Base-by-base conservation (phyloP, 2,329 filamentous ascomycete species). In the Hypocreales sp. region DNA sequence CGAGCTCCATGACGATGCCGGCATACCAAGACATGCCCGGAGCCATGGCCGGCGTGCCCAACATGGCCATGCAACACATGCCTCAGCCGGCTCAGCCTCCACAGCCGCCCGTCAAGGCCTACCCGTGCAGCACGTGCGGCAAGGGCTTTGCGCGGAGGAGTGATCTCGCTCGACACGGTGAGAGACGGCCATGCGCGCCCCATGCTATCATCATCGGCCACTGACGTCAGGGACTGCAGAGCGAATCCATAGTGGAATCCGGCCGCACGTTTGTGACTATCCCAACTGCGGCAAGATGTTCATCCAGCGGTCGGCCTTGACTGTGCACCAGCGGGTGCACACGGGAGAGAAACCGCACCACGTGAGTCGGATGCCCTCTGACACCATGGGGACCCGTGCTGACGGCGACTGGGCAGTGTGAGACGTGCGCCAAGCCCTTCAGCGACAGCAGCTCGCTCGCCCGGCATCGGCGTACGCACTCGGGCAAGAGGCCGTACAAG, bases 301-400 rank as follows among this genome's bases (percentile, higher is more conserved):
- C 50, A 98, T 98, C 41, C 90, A 98, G 53, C 72, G 90, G 31
- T 94, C 86, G 16, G 90, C 90, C 14, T 59, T 98, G 50, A 98
- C 90, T 1, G 90, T 98, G 7, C 90, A 95, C 53, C 77, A 81
- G 46, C 79, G 90, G 41, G 86, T 94, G 13, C 90, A 98, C 53
- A 95, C 90, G 2, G 90, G 90, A 38, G 90, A 95, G 59, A 98
- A 98, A 57, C 90, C 90, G 27, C 90, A 98, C 45, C 87, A 90
- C 73, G 86, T 93, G 63, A 44, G 67, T 42, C 6, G 15, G 20
- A 10, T 8, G n/a, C 15, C 8, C 11, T 10, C 16, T 4, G 11
- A 5, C 9, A n/a, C n/a, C n/a, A n/a, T n/a, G n/a, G n/a, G n/a
- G n/a, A n/a, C n/a, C n/a, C n/a, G n/a, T n/a, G n/a, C n/a, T n/a